Evolutionary conservation across 768 basidiomycete species (phyloP).

Genomic region (Boletellus ananas): DNA sequence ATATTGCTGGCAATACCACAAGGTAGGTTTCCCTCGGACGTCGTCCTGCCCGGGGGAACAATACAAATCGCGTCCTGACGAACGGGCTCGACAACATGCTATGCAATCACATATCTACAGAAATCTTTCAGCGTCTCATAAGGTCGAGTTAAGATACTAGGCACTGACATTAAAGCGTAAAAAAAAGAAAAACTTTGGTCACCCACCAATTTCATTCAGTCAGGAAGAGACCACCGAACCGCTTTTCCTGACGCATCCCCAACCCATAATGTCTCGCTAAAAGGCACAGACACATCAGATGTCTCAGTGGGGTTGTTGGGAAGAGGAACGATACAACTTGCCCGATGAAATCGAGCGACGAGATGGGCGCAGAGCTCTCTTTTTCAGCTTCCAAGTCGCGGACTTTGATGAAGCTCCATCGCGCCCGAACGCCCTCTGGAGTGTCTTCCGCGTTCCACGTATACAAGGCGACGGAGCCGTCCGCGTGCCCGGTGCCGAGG

Average conservation of each 20-base stretch:
- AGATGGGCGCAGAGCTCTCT: constrained; percentile 46
- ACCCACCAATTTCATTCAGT: constrained; percentile 1
- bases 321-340: constrained; percentile 29
- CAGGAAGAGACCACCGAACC: constrained; percentile 21
- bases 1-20: too few species aligned
- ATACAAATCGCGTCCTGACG: too few species aligned
- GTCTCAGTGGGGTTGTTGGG: neutral
- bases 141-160: too few species aligned
- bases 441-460: constrained; percentile 83
- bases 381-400: constrained; percentile 59
- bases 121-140: too few species aligned
- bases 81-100: too few species aligned
- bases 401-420: constrained; percentile 72
- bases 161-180: too few species aligned
- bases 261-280: constrained; percentile 25
- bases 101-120: too few species aligned
- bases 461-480: constrained; percentile 73
- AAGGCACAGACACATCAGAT: too few species aligned
- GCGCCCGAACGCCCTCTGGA: constrained; percentile 57
- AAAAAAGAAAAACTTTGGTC: too few species aligned
- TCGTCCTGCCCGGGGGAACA: too few species aligned
- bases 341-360: constrained; percentile 82
- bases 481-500: constrained; percentile 75
- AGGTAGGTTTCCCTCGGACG: too few species aligned
- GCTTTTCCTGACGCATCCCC: constrained; percentile 24